Evolutionary conservation across 148 eudicot genomes (phyloP).

Genomic region (Heliosperma pusillum): DNA sequence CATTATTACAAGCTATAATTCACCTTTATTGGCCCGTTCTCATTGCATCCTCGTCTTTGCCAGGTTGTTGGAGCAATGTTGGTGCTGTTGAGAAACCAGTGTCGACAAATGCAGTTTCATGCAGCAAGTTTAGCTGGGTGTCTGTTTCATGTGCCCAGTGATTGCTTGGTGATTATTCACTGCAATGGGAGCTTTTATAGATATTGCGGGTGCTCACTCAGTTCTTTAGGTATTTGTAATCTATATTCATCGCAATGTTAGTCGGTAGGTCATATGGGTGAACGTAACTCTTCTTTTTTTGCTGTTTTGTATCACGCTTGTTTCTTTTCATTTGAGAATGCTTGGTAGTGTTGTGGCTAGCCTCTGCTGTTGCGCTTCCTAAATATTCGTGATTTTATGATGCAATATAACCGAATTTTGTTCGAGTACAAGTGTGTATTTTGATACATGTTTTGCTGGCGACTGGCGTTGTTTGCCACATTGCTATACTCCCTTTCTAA

Average conservation of each 20-base stretch:
- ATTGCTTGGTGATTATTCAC: neutral
- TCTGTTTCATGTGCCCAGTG: conserved; percentile 9
- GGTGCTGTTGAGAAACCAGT: no score
- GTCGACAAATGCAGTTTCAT: no score
- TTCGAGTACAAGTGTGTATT: neutral
- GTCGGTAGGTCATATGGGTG: conserved; percentile 6
- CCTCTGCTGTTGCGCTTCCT: neutral
- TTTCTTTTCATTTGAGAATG: conserved; percentile 14
- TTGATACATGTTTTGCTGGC: no score
- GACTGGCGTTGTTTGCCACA: no score
- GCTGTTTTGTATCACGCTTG: neutral
- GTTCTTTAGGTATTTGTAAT: conserved; percentile 17
- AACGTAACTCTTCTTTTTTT: neutral
- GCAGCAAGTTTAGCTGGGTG: conserved; percentile 2
- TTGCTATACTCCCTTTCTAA: no score
- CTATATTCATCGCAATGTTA: neutral
- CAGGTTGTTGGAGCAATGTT: conserved; percentile 14
- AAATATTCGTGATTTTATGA: neutral
- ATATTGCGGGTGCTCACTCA: conserved; percentile 8
- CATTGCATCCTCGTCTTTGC: neutral
- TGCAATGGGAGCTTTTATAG: conserved; percentile 5
- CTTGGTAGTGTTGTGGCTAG: neutral
- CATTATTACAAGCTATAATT: no score
- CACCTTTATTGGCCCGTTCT: neutral
- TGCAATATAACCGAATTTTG: conserved; percentile 4